Evolutionary conservation across 352 stramenopile species (phyloP).

Genomic region (Thalassiosira mediterranea): DNA sequence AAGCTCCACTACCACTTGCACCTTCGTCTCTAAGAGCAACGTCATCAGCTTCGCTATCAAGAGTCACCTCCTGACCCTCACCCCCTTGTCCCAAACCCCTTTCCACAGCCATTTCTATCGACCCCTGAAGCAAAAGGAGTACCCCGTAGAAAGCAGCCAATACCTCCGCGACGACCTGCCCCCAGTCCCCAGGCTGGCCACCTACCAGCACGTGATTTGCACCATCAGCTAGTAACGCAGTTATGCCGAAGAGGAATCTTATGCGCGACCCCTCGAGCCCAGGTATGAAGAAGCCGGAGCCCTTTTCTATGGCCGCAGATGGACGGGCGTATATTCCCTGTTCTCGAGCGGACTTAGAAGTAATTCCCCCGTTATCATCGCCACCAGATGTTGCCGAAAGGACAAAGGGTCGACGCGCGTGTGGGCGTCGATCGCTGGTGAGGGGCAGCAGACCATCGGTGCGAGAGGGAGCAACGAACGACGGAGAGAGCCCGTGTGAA

Average conservation of each 20-base stretch:
- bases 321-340: constrained; percentile 83
- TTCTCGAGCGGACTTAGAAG: constrained; percentile 37
- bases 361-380: background rate
- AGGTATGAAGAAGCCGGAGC: constrained; percentile 87
- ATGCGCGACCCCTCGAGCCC: constrained; percentile 83
- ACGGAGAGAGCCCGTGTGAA: too few relatives aligned
- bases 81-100: background rate
- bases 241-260: constrained; percentile 62
- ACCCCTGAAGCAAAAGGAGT: constrained; percentile 72
- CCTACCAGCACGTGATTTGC: constrained; percentile 55
- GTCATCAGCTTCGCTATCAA: background rate
- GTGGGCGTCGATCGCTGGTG: too few relatives aligned
- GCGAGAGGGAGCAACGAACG: too few relatives aligned
- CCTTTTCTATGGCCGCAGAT: constrained; percentile 86
- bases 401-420: too few relatives aligned
- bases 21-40: background rate
- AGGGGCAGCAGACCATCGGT: too few relatives aligned
- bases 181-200: constrained; percentile 11
- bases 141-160: constrained; percentile 58
- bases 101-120: constrained; percentile 70
- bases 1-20: constrained; percentile 9
- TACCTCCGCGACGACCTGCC: constrained; percentile 49
- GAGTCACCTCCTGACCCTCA: background rate
- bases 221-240: constrained; percentile 59
- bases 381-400: background rate